These are phyloP conservation scores for Penicillium tannophilum DNA, from an alignment of 495 filamentous ascomycete genomes.

Conservation along the genomic window DNA sequence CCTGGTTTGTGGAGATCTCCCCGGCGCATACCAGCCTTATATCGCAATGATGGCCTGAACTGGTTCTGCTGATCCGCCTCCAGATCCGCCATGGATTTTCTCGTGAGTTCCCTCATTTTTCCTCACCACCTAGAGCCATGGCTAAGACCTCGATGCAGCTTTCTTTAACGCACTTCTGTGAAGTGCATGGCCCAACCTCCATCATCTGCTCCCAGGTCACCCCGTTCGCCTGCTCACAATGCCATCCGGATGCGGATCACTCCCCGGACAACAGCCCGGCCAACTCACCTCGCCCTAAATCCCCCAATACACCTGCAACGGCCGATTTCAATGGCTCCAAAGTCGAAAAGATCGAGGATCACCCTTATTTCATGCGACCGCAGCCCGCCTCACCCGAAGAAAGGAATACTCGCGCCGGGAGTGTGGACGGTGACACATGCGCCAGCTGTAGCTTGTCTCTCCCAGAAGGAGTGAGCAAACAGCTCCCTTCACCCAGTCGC, in stretches of 20 bases:
- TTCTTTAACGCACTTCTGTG: conserved; percentile 95
- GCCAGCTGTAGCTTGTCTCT: conserved; percentile 61
- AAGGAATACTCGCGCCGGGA: conserved; percentile 34
- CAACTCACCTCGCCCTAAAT: conserved; percentile 29
- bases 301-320: conserved; percentile 12
- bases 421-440: conserved; percentile 52
- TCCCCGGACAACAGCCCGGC: conserved; percentile 34
- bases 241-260: conserved; percentile 50
- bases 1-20: conserved; percentile 25
- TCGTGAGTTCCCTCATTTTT: conserved; percentile 35
- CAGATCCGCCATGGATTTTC: conserved; percentile 47
- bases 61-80: conserved; percentile 20
- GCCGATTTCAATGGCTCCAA: conserved; percentile 30
- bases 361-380: conserved; percentile 44
- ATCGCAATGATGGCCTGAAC: conserved; percentile 38
- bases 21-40: conserved; percentile 35
- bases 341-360: conserved; percentile 52
- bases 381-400: conserved; percentile 38
- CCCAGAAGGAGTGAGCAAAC: conserved; percentile 55
- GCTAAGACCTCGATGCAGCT: conserved; percentile 54
- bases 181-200: conserved; percentile 91
- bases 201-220: conserved; percentile 92
- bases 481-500: conserved; percentile 54
- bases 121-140: neutral
- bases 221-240: conserved; percentile 75